Evolutionary conservation across 345 rosid species (phyloP), one percentile per base, ranked within the genome.

Genomic region (Lenwebbia sp.): DNA sequence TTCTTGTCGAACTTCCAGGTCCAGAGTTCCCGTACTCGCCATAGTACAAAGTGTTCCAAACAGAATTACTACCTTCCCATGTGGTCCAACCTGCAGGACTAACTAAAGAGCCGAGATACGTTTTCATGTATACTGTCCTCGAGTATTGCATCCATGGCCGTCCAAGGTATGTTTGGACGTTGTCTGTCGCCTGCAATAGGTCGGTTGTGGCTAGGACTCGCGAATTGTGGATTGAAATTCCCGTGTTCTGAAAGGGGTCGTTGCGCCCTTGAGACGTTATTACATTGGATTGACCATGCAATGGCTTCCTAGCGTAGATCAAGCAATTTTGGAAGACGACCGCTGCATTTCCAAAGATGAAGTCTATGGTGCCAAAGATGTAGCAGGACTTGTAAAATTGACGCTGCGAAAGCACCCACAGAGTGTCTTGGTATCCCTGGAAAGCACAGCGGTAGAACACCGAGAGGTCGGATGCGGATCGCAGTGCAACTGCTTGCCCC

Each of bases 11-110:
- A 22, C 97, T 90, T 23, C 95, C 94, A 10, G 96, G 96, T 10
- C 98, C 98, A 22, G 88, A 90, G 51, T 94, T 94, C 90, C 85
- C 89, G 86, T 92, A 96, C 86, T 96, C 98, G 1, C 93, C 98
- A 51, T 94, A 96, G 84, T 91, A 96, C 82, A 96, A 49, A 0
- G 98, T 96, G 82, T 89, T 83, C 0, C 93, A 90, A 41, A 94
- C 98, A 85, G 91, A 93, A 60, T 49, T 89, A 5, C 90, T 89
- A 28, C 84, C 85, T 26, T 87, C 88, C 99, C 98, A 96, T 60
- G 92, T 90, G 51, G 90, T 86, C 99, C 98, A 95, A 19, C 96
- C 96, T 4, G 89, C 84, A n/a, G 95, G 94, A 6, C 88, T 40
- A 33, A 94, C 86, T 40, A 90, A 83, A 5, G 93, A 88, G 14